Evolutionary conservation across 2,329 filamentous ascomycete genomes (phyloP).

Genomic region (Colletotrichum abscissum): DNA sequence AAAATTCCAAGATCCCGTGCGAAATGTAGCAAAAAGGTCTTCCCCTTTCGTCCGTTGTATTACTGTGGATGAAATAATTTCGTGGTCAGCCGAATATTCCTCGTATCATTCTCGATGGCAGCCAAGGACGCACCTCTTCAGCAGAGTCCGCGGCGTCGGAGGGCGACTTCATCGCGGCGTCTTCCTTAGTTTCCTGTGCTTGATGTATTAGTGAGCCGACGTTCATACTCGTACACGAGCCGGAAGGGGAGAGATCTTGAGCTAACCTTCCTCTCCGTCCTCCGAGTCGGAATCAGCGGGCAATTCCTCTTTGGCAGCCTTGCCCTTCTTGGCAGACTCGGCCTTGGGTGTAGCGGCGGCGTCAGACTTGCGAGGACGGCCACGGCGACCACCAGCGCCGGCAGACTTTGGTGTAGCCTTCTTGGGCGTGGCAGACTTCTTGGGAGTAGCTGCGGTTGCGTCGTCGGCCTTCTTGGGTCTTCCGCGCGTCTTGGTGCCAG

Average conservation of each 20-base stretch:
- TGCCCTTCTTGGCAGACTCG: constrained; percentile 35
- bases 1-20: constrained; percentile 1
- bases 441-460: neutral
- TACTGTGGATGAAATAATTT: constrained; percentile 17
- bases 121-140: constrained; percentile 30
- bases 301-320: constrained; percentile 22
- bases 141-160: constrained; percentile 23
- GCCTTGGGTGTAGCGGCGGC: constrained; percentile 41
- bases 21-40: constrained; percentile 17
- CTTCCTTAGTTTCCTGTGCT: constrained; percentile 9
- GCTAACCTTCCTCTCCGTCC: constrained; percentile 32
- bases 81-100: constrained; percentile 30
- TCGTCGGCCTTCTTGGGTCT: constrained; percentile 44
- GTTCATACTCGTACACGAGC: neutral
- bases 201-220: constrained; percentile 15
- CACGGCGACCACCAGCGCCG: constrained; percentile 39
- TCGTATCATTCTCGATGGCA: constrained; percentile 18
- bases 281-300: constrained; percentile 6
- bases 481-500: constrained; percentile 42
- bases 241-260: neutral
- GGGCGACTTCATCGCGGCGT: constrained; percentile 9
- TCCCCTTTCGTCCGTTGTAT: neutral
- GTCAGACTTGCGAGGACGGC: constrained; percentile 47
- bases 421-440: constrained; percentile 20
- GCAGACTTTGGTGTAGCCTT: constrained; percentile 21